phyloP scores from a whole-genome alignment of 345 rosid genomes.

The Dovyalis caffra region DNA sequence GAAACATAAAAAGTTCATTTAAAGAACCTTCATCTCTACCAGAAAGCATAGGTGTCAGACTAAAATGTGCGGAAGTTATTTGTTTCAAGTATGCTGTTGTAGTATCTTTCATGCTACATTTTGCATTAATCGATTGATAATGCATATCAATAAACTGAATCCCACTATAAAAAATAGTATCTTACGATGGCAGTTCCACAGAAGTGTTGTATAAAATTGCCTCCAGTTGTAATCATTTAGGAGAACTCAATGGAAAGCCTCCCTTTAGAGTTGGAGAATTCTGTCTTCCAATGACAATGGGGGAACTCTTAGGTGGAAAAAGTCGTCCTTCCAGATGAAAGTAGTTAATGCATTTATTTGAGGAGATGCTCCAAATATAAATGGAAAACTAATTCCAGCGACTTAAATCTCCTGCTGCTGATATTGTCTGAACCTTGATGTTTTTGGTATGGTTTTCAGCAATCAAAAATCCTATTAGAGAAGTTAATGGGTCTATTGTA shows the following conservation, averaged over 20 bases:
- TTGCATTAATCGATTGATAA: neutral
- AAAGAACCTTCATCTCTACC: neutral
- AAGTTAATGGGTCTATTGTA: neutral
- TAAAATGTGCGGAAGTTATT: no score
- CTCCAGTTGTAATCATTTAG: neutral
- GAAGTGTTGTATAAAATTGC: neutral
- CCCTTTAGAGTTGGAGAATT: neutral
- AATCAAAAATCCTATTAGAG: neutral
- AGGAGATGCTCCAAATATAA: neutral
- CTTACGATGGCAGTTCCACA: neutral
- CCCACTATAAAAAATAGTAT: neutral
- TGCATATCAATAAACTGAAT: neutral
- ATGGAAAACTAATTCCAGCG: neutral
- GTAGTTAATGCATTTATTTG: neutral
- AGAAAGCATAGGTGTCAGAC: neutral
- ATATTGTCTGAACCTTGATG: neutral
- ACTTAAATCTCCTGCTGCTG: neutral
- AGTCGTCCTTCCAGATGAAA: neutral
- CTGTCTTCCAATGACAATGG: neutral
- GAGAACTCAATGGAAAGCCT: neutral
- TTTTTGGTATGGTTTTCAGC: neutral
- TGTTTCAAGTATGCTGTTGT: no score
- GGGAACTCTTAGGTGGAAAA: neutral
- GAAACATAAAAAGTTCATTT: neutral
- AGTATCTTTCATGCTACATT: no score